Evolutionary conservation across 192 early-diverging fungal genomes (phyloP), one percentile per base, ranked within the genome.

Genomic region (Anaeromyces robustus): DNA sequence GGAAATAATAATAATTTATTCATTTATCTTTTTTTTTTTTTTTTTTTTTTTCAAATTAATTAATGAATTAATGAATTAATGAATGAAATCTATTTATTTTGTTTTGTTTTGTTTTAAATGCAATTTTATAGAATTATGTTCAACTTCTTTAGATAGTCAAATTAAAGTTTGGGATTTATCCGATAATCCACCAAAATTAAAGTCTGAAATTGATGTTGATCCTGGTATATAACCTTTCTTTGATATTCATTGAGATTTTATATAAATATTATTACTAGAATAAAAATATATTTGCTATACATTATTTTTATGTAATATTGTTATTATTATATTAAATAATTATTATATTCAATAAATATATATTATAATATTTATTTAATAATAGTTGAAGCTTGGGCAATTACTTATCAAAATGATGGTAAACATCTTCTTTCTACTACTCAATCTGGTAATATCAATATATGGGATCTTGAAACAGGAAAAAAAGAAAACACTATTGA

Each of bases 61-160:
- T n/a, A n/a, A n/a, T n/a, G n/a, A n/a, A n/a, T n/a, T n/a, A n/a
- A n/a, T n/a, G n/a, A n/a, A n/a, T n/a, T n/a, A n/a, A n/a, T n/a
- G n/a, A n/a, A n/a, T n/a, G n/a, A 5, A 30, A 12, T 26, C 79
- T 77, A 83, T 85, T 87, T 80, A 29, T 80, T 77, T 77, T n/a
- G 31, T 30, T 79, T 79, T 12, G 68, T 77, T 31, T 68, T 81
- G 34, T 29, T 37, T 39, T 77, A 79, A 2, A 26, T n/a, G 28
- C 16, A 43, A 34, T n/a, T 29, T 41, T 26, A 11, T 83, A 94
- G 93, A 85, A 77, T 90, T 89, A 16, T 89, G 88, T 9, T 93
- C 93, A 7, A 90, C 92, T n/a, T 93, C 92, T 13, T 85, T 96
- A 34, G 95, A 96, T 82, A 89, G 89, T 68, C 91, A 90, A 78